Conservation (phyloP, 1,284 basidiomycete genomes). For the Xanthoconium separans region DNA sequence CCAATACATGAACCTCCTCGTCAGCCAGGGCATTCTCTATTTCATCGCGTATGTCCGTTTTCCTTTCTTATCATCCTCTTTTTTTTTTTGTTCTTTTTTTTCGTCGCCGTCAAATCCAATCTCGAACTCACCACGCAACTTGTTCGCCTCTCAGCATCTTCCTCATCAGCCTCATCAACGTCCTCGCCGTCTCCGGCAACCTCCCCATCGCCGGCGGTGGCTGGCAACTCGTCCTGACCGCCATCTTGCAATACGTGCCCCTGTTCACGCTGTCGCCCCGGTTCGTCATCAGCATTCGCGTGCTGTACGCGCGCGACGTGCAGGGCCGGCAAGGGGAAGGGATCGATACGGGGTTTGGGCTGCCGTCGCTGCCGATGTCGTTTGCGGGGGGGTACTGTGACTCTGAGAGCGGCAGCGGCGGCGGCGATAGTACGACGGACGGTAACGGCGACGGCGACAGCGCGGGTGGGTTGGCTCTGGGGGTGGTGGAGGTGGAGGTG, state of each 20-base stretch:
- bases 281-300: constrained; percentile 8
- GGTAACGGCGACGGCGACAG: too few relatives aligned
- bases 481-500: too few relatives aligned
- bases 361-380: not conserved
- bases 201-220: not conserved
- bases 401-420: too few relatives aligned
- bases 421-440: too few relatives aligned
- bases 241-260: not conserved
- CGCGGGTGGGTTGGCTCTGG: too few relatives aligned
- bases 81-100: too few relatives aligned
- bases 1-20: not conserved
- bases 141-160: not conserved
- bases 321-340: not conserved
- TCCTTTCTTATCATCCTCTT: too few relatives aligned
- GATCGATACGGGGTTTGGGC: constrained; percentile 10
- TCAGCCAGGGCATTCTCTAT: not conserved
- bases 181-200: not conserved
- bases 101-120: too few relatives aligned
- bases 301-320: constrained; percentile 4
- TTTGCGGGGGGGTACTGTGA: too few relatives aligned
- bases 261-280: not conserved
- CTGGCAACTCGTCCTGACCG: not conserved
- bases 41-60: not conserved
- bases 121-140: too few relatives aligned
- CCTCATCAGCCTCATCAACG: not conserved